A percentile compares a stretch with the other conserved stretches of the same genome.
phyloP scores from a whole-genome alignment of 805 yeast genomes.

The Kurtzmaniella cleridarum region DNA sequence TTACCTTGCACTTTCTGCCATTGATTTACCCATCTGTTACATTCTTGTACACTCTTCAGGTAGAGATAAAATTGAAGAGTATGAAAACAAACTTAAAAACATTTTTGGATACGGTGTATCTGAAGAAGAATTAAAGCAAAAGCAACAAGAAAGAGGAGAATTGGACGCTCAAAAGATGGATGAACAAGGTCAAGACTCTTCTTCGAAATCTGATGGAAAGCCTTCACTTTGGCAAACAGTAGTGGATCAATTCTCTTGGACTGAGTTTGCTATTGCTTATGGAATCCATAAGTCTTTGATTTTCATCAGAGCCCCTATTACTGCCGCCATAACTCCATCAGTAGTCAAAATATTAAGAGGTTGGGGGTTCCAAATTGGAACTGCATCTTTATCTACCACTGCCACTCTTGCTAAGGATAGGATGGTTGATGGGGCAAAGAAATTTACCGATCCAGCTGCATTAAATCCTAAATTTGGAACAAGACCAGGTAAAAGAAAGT shows the following conservation, averaged over 20 bases:
- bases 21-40: constrained; percentile 84
- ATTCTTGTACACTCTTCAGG: constrained; percentile 82
- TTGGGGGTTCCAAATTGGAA: constrained; percentile 79
- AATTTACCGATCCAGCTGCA: constrained; percentile 36
- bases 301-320: constrained; percentile 77
- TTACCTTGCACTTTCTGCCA: constrained; percentile 61
- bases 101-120: constrained; percentile 57
- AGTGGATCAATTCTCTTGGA: constrained; percentile 46
- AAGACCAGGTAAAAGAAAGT: constrained; percentile 44
- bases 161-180: constrained; percentile 10
- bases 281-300: constrained; percentile 87
- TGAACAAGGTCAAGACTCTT: constrained; percentile 9
- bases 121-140: constrained; percentile 35
- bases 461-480: constrained; percentile 46
- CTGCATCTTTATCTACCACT: constrained; percentile 39
- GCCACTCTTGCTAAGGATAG: constrained; percentile 27
- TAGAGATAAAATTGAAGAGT: constrained; percentile 67
- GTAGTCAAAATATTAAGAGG: constrained; percentile 59
- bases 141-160: constrained; percentile 28
- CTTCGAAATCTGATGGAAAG: constrained; percentile 10
- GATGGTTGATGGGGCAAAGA: constrained; percentile 18
- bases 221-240: constrained; percentile 8
- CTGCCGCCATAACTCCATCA: constrained; percentile 88
- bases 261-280: constrained; percentile 87
- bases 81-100: constrained; percentile 56